Base-by-base conservation (phyloP, 768 basidiomycete species). In the Mrakia hoshinonis region DNA sequence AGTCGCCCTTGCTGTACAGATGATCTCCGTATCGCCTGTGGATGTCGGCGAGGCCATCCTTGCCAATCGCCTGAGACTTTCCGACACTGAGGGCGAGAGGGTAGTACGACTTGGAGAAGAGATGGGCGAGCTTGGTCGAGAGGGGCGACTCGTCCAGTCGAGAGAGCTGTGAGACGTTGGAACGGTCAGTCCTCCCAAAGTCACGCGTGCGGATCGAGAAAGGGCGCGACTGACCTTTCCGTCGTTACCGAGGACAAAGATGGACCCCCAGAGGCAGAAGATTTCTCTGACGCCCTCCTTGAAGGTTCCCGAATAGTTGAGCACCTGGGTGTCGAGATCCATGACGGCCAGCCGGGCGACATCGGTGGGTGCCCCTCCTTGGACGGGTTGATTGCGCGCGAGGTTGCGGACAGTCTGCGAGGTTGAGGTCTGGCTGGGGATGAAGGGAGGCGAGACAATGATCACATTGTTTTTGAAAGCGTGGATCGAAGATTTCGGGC, bases 21-120 rank as follows among this genome's bases (percentile, higher is more conserved):
- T 93, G 87, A 76, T 98, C 94, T 1, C 92, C 95, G 76, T 93
- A 95, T 70, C 89, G 87, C 10, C 86, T 82, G 75, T 94, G 89
- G 26, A 97, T 93, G 75, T 96, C 92, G 0, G 92, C 91, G 1
- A 95, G 83, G 39, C 85, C 88, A 0, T 84, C 78, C 26, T 85
- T 84, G 52, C 91, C 89, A 24, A 96, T 81, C 12, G 84, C 83
- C 73, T 91, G 89, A 0, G 89, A 89, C 75, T 87, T 84, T 3
- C 93, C 96, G 13, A 98, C 83, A 70, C 85, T 87, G 43, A 97
- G 81, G 0, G 95, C 94, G 3, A 95, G 83, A 0, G 84, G 79
- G 76, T 88, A 96, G n/a, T 81, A 74, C 69, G 66, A 51, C 34
- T 73, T 73, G 22, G 66, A 67, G 47, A 54, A 73, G 15, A 73